Conservation (phyloP, 129 eudicot species). For the Chrysanthemum makinoi region DNA sequence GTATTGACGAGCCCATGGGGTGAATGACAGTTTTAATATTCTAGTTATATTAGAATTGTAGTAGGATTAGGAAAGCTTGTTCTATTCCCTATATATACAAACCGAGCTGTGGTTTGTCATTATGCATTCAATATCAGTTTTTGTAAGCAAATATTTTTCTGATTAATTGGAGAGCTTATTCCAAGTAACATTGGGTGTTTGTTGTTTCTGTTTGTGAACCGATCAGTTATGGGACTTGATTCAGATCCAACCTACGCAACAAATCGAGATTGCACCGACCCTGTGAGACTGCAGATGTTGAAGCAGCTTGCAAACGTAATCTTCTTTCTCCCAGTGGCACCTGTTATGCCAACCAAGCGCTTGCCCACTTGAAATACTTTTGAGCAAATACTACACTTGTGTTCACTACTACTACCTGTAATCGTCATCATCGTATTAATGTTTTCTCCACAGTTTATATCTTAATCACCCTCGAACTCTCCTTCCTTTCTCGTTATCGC, state of each 20-base stretch:
- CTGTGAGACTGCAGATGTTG: constrained; percentile 20
- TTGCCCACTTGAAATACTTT: constrained; percentile 67
- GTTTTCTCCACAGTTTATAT: background rate
- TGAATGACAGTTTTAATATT: too few relatives aligned
- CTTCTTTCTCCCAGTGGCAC: constrained; percentile 71
- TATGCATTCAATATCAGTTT: too few relatives aligned
- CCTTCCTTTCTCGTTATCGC: constrained; percentile 39
- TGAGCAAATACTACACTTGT: constrained; percentile 51
- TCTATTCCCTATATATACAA: too few relatives aligned
- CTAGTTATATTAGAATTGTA: too few relatives aligned
- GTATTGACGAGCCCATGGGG: too few relatives aligned
- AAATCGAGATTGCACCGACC: constrained; percentile 12
- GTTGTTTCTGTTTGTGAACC: too few relatives aligned
- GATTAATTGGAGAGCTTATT: too few relatives aligned
- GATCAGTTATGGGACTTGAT: too few relatives aligned
- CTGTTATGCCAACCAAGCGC: constrained; percentile 82
- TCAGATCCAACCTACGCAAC: constrained; percentile 39
- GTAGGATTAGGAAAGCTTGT: too few relatives aligned
- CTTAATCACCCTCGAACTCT: constrained; percentile 9
- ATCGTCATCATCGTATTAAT: background rate
- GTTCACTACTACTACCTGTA: constrained; percentile 21
- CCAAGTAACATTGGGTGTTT: too few relatives aligned
- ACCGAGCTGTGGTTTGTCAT: too few relatives aligned
- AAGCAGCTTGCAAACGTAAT: constrained; percentile 27
- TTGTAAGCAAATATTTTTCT: too few relatives aligned